A percentile compares a stretch with the other conserved stretches of the same genome.
Evolutionary conservation across 208 protist species (phyloP).

Genomic region (Porcisia hertigi): DNA sequence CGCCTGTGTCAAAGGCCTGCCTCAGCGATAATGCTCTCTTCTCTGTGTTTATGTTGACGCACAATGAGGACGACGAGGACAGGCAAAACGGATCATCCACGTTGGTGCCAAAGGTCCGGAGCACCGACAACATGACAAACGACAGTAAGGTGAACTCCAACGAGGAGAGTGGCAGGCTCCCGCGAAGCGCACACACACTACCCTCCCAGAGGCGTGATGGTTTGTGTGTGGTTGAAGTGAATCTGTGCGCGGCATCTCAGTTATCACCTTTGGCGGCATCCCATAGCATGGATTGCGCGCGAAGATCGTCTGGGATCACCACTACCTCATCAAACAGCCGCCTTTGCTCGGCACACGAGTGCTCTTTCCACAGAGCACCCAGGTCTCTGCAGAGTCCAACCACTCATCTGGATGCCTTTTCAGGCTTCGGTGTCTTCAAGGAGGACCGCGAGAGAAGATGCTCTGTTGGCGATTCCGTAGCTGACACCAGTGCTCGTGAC

Average conservation of each 20-base stretch:
- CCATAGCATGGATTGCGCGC: not conserved
- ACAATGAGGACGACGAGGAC: constrained; percentile 3
- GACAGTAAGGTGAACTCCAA: not conserved
- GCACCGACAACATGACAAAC: not conserved
- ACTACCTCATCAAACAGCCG: not conserved
- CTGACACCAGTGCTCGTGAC: not conserved
- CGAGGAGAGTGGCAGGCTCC: not conserved
- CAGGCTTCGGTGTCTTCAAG: not conserved
- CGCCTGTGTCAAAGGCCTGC: not conserved
- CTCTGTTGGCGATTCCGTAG: not conserved
- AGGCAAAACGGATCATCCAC: not conserved
- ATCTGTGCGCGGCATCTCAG: not conserved
- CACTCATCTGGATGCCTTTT: not conserved
- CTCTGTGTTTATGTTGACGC: constrained; percentile 28
- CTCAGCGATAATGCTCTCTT: constrained; percentile 39
- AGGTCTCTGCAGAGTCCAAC: not conserved
- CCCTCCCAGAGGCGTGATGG: not conserved
- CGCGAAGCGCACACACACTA: not conserved
- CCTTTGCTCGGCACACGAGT: not conserved
- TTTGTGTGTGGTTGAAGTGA: not conserved
- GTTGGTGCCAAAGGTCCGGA: not conserved
- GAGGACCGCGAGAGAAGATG: too few species aligned
- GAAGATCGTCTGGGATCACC: not conserved
- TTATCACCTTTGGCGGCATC: not conserved
- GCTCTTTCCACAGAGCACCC: too few species aligned